These are phyloP conservation scores for Euphorbia lathyris DNA, from an alignment of 345 rosid genomes.

Conservation along the genomic window DNA sequence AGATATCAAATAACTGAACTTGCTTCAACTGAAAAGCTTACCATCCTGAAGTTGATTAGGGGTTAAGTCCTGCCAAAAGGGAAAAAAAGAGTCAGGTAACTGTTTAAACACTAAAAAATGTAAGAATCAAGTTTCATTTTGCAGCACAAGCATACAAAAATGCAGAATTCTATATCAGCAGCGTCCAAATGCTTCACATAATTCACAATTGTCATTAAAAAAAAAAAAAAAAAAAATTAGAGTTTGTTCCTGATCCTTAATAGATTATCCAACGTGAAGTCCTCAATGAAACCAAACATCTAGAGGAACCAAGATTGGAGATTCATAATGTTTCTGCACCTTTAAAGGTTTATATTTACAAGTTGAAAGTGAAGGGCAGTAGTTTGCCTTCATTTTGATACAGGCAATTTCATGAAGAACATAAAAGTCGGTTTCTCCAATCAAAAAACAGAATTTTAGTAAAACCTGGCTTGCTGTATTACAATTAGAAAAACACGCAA, in stretches of 20 bases:
- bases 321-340: not conserved
- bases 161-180: not conserved
- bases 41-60: conserved; percentile 97
- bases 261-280: not conserved
- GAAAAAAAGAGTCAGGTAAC: not conserved
- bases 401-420: not conserved
- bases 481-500: not conserved
- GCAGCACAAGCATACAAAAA: not conserved
- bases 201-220: not conserved
- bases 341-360: not conserved
- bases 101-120: not conserved
- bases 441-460: not conserved
- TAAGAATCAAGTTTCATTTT: not conserved
- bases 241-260: not conserved
- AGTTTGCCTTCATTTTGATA: not conserved
- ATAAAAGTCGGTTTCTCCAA: not conserved
- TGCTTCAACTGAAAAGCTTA: conserved; percentile 15
- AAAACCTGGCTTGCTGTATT: not conserved
- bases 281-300: not conserved
- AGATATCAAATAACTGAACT: conserved; percentile 5
- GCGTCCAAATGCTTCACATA: not conserved
- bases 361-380: not conserved
- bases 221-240: not conserved
- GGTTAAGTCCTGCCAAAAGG: conserved; percentile 59
- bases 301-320: not conserved